Evolutionary conservation across 148 eudicot species (phyloP).

Genomic region (Rhododendron molle): DNA sequence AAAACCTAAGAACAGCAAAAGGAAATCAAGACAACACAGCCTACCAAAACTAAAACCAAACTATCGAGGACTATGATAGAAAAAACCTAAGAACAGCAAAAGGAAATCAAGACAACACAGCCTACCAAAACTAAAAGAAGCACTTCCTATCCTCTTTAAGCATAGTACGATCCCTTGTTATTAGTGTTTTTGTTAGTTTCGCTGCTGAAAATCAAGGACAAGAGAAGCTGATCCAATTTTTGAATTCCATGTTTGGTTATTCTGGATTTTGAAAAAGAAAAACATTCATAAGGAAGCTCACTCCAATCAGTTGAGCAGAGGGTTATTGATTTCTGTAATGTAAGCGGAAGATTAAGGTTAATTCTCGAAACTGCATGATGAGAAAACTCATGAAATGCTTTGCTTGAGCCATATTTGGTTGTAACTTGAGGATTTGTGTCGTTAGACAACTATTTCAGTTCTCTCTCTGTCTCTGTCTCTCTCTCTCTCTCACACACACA

Average conservation of each 20-base stretch:
- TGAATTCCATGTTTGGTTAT: neutral
- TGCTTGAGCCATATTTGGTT: too few species aligned
- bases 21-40: neutral
- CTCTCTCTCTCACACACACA: neutral
- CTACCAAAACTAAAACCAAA: neutral
- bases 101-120: neutral
- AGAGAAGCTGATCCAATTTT: neutral
- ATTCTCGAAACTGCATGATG: neutral
- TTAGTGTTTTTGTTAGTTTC: neutral
- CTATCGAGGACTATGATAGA: neutral
- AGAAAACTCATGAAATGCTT: neutral
- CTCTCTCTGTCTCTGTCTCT: neutral
- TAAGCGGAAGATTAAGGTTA: neutral
- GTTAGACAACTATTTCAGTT: neutral
- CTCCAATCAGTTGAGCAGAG: neutral
- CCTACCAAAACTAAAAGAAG: neutral
- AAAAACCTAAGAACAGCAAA: neutral
- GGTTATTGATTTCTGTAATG: neutral
- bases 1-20: neutral
- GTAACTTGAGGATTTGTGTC: neutral
- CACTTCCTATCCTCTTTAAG: neutral
- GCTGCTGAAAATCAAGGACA: neutral
- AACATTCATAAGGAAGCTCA: neutral
- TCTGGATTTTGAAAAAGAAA: neutral
- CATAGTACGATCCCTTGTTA: neutral